A percentile compares a stretch with the other conserved stretches of the same genome.
Evolutionary conservation across 2,329 filamentous ascomycete genomes (phyloP).

Genomic region (Fusarium sp.): DNA sequence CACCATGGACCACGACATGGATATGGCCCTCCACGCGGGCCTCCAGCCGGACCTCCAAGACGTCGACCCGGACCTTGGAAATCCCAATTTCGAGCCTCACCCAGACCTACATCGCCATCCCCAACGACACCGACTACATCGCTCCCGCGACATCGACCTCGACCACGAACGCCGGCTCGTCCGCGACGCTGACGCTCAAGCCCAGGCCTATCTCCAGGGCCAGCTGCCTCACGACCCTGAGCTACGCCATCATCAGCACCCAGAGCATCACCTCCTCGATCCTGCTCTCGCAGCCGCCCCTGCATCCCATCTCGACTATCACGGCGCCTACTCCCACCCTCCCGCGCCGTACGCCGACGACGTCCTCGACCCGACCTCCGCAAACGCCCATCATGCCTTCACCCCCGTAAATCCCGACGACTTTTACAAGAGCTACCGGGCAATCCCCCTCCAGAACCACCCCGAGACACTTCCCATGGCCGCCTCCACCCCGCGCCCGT

Average conservation of each 20-base stretch:
- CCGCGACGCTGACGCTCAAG: constrained; percentile 20
- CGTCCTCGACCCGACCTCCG: constrained; percentile 35
- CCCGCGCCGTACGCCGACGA: constrained; percentile 41
- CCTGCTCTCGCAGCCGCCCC: constrained; percentile 33
- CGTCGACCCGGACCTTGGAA: constrained; percentile 36
- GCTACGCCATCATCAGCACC: constrained; percentile 19
- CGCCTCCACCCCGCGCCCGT: constrained; percentile 56
- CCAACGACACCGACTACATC: constrained; percentile 47
- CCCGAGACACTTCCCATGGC: constrained; percentile 52
- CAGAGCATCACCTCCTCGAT: constrained; percentile 31
- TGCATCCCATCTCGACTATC: constrained; percentile 26
- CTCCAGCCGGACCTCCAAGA: constrained; percentile 43
- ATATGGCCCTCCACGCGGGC: constrained; percentile 48
- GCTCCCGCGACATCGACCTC: constrained; percentile 45
- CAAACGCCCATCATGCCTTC: constrained; percentile 51
- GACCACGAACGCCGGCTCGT: constrained; percentile 43
- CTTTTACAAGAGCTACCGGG: constrained; percentile 65
- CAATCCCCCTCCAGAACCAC: constrained; percentile 50
- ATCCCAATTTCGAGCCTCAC: constrained; percentile 42
- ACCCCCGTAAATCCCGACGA: constrained; percentile 64
- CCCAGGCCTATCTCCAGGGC: constrained; percentile 40
- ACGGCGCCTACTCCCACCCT: constrained; percentile 37
- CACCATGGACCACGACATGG: constrained; percentile 60
- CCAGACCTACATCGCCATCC: constrained; percentile 38
- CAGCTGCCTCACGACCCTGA: constrained; percentile 33